These are phyloP conservation scores for Maudiozyma barnettii DNA, from an alignment of 805 yeast species.

Conservation along the genomic window DNA sequence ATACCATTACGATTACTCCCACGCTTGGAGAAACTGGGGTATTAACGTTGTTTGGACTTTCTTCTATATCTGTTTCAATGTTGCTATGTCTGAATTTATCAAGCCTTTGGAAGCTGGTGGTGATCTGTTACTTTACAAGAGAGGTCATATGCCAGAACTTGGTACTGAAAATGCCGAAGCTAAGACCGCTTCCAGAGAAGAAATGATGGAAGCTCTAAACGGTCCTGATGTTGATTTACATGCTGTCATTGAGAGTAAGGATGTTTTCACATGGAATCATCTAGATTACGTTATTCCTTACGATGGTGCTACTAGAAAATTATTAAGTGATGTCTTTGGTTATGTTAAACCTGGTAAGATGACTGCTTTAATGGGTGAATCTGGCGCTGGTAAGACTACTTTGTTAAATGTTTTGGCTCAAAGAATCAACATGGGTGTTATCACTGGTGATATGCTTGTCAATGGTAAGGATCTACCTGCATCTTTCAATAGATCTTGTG, in stretches of 20 bases:
- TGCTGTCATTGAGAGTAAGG: conserved; percentile 31
- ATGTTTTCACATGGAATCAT: conserved; percentile 65
- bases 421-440: conserved; percentile 59
- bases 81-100: conserved; percentile 30
- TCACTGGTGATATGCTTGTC: conserved; percentile 63
- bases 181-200: conserved; percentile 31
- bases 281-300: conserved; percentile 57
- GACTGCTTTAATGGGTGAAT: conserved; percentile 78
- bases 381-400: conserved; percentile 84
- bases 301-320: conserved; percentile 48
- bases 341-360: conserved; percentile 74
- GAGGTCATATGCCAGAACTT: conserved; percentile 33
- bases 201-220: conserved; percentile 31
- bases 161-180: conserved; percentile 31
- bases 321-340: conserved; percentile 50
- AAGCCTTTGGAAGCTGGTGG: conserved; percentile 33
- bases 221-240: conserved; percentile 27
- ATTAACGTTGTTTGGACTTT: conserved; percentile 41
- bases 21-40: conserved; percentile 59
- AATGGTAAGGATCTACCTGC: conserved; percentile 51
- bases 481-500: conserved; percentile 68
- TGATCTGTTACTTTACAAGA: conserved; percentile 35
- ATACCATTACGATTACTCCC: conserved; percentile 36
- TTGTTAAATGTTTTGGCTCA: conserved; percentile 63
- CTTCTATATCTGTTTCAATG: conserved; percentile 29